Evolutionary conservation across 2,329 filamentous ascomycete genomes (phyloP).

Genomic region (Calonectria crousiana): DNA sequence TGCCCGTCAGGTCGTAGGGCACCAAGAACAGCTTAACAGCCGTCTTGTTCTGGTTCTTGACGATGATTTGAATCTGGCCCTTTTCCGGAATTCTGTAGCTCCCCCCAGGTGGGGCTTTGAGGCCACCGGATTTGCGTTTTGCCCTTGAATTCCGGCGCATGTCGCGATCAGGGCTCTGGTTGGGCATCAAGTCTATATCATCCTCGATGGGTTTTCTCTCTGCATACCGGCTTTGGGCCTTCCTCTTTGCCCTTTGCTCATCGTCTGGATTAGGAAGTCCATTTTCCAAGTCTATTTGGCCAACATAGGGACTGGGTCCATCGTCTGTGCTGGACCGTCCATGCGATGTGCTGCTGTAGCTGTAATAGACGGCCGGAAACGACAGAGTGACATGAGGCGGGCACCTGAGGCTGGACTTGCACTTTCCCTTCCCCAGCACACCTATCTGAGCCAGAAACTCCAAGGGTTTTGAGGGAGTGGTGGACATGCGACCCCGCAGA

Average conservation of each 20-base stretch:
- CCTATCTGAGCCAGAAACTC: slow-evolving; percentile 97
- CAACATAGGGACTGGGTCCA: slow-evolving; percentile 95
- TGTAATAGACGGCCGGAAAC: slow-evolving; percentile 97
- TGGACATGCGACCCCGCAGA: slow-evolving; percentile 94
- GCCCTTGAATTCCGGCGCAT: slow-evolving; percentile 50
- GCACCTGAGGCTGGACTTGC: slow-evolving; percentile 86
- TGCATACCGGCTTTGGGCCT: slow-evolving; percentile 58
- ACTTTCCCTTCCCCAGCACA: slow-evolving; percentile 89
- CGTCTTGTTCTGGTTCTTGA: slow-evolving; percentile 98
- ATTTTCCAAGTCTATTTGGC: slow-evolving; percentile 91
- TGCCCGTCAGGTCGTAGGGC: slow-evolving; percentile 91
- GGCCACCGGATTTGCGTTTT: slow-evolving; percentile 67
- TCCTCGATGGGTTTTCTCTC: slow-evolving; percentile 51
- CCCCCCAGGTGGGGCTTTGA: slow-evolving; percentile 80
- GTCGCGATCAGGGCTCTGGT: slow-evolving; percentile 29
- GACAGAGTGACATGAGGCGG: slow-evolving; percentile 91
- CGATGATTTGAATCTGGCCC: slow-evolving; percentile 94
- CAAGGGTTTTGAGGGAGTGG: slow-evolving; percentile 90
- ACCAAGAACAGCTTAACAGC: slow-evolving; percentile 96
- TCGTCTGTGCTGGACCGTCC: slow-evolving; percentile 78
- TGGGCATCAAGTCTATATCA: slow-evolving; percentile 37
- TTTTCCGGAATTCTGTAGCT: slow-evolving; percentile 94
- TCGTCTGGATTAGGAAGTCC: slow-evolving; percentile 70
- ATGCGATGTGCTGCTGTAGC: slow-evolving; percentile 78
- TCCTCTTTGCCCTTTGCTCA: slow-evolving; percentile 60